Base-by-base conservation (phyloP, 2,329 filamentous ascomycete genomes). In the Phyllosticta paracitricarpa region DNA sequence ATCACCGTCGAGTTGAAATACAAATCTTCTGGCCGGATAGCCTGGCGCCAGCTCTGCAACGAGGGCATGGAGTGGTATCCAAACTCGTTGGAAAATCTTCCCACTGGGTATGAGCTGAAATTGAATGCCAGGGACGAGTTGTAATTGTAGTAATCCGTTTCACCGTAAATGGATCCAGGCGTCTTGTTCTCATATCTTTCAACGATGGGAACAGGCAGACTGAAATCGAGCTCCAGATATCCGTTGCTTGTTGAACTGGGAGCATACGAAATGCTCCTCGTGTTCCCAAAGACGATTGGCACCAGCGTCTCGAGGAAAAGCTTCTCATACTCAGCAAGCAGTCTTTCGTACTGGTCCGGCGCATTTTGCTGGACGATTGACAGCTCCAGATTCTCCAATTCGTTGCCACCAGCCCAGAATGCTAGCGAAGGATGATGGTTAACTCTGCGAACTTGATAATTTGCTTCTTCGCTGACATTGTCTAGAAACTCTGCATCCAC, bases 61-160 rank as follows among this genome's bases (percentile, higher is more conserved):
- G 79, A 82, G 0, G 84, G 84, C 83, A 86, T 84, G 61, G 79
- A 82, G 66, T 84, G 82, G 67, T 80, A 86, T 25, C 84, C 84
- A 63, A 86, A 87, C 69, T 87, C 84, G 64, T 85, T 84, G 2
- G 81, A 80, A 65, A 86, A 86, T 8, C 84, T 77, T 2, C 82
- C 83, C 0, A 84, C 72, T 0, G 83, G 83, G 63, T 85, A 85
- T 0, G 71, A 74, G 0, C 74, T 76, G n/a, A 76, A 73, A 67
- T 86, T 77, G 69, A 85, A 85, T 0, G 83, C 78, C 17, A 77
- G 70, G 0, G 66, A 68, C 12, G 78, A 77, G 62, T 82, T 70
- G 66, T 86, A 86, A 64, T 85, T 80, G 71, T 87, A 86, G 67
- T 81, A 77, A 64, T 84, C 81, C 19, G 82, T 85, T 62, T 86